Base-by-base conservation (phyloP, 768 basidiomycete species). In the Sporobolomyces pararoseus region DNA sequence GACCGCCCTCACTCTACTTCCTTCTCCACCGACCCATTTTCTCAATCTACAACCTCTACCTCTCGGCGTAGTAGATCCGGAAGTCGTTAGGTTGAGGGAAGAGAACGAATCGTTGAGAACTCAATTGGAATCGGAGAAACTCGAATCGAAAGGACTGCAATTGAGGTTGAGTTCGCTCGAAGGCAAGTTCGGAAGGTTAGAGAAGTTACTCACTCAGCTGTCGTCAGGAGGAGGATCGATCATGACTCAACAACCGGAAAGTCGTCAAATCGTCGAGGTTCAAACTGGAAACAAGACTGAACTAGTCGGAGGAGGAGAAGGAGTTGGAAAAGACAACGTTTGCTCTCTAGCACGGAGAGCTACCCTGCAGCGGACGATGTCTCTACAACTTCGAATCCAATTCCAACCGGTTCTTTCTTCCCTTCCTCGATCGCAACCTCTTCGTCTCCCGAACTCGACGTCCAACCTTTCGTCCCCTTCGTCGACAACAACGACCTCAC, bases 261-360 rank as follows among this genome's bases (percentile, higher is more conserved):
- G 66, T 23, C 34, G 47, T 19, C 35, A 31, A 57, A 52, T n/a
- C n/a, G 2, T 34, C 14, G 23, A 2, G 27, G 17, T 25, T 34
- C 53, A 17, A 50, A 21, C 21, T 4, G 10, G n/a, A n/a, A 23
- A 42, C 39, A 10, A 13, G 6, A 12, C 12, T 25, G 55, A n/a
- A 37, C 49, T 23, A 44, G 39, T 13, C 23, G 23, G 25, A 5
- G 42, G 21, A 2, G 29, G n/a, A 14, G 31, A 44, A 25, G 34
- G 31, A 35, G 34, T 29, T 47, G 55, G 46, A 14, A 25, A 47
- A 47, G 63, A 72, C 67, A 71, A 53, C 64, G 47, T 37, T 58
- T 66, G 69, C 73, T 66, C 67, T 69, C 66, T 68, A 71, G 73
- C 73, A 74, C 73, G 69, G 66, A 69, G 67, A 66, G 69, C 53